These are phyloP conservation scores for Globisporangium middletonii DNA, from an alignment of 352 stramenopile species.

Conservation along the genomic window DNA sequence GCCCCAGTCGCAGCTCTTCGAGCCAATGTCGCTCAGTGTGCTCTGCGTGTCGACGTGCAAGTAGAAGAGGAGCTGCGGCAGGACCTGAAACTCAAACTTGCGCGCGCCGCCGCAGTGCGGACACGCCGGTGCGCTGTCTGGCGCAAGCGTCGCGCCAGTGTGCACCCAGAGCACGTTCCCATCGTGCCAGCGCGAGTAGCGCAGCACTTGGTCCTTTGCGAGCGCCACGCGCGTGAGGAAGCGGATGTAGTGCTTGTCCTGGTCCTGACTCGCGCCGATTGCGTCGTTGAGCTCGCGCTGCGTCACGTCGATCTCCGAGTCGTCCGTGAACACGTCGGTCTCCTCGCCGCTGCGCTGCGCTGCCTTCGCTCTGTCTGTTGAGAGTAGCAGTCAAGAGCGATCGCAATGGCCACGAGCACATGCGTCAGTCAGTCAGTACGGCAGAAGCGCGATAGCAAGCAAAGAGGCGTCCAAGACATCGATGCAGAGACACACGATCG, in stretches of 20 bases:
- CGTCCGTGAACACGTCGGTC: conserved; percentile 54
- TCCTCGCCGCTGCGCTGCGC: conserved; percentile 15
- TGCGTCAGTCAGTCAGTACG: no score
- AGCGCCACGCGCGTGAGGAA: conserved; percentile 82
- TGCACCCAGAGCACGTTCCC: conserved; percentile 87
- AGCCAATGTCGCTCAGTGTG: conserved; percentile 43
- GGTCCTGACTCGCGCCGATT: conserved; percentile 43
- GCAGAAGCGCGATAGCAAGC: no score
- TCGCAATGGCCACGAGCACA: no score
- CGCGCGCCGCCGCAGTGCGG: conserved; percentile 71
- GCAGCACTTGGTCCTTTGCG: conserved; percentile 80
- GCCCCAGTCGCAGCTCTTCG: conserved; percentile 87
- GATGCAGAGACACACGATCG: no score
- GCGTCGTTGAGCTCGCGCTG: conserved; percentile 74
- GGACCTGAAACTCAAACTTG: conserved; percentile 94
- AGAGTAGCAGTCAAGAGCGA: background rate
- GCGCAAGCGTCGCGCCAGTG: conserved; percentile 36
- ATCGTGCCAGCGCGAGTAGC: conserved; percentile 89
- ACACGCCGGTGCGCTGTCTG: conserved; percentile 58
- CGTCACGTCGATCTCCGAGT: conserved; percentile 68
- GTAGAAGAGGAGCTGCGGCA: conserved; percentile 93
- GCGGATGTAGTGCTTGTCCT: conserved; percentile 73
- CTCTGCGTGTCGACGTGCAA: conserved; percentile 71
- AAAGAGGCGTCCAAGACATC: background rate
- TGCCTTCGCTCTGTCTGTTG: conserved; percentile 5